Percentiles rank a stretch among this genome's conserved stretches.
These are phyloP conservation scores for Aureobasidium sp. DNA, from an alignment of 2,329 filamentous ascomycete species.

Conservation along the genomic window DNA sequence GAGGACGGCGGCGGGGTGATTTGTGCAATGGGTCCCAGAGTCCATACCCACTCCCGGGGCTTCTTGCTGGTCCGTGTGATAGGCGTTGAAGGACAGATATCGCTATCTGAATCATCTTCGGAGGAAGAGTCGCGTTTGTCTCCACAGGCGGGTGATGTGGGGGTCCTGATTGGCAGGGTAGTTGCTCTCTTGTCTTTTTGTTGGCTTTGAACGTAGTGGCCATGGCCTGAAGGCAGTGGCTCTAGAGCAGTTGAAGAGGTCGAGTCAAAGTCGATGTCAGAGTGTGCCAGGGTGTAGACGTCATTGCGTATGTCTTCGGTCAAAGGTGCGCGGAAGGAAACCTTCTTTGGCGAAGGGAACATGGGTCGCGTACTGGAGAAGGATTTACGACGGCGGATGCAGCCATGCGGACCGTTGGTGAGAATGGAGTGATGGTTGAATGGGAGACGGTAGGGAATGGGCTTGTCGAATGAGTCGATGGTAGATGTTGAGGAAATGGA, in stretches of 20 bases:
- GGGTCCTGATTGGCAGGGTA: slow-evolving; percentile 17
- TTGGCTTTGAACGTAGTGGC: background rate
- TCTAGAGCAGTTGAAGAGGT: slow-evolving; percentile 28
- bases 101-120: slow-evolving; percentile 37
- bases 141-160: slow-evolving; percentile 28
- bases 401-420: slow-evolving; percentile 37
- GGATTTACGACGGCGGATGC: slow-evolving; percentile 32
- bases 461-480: slow-evolving; percentile 29
- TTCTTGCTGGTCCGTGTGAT: slow-evolving; percentile 48
- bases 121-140: slow-evolving; percentile 44
- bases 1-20: background rate
- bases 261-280: slow-evolving; percentile 43
- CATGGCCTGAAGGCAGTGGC: slow-evolving; percentile 18
- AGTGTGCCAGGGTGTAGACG: slow-evolving; percentile 49
- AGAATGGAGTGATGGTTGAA: slow-evolving; percentile 42
- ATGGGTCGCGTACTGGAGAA: slow-evolving; percentile 34
- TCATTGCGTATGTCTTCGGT: slow-evolving; percentile 54
- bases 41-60: slow-evolving; percentile 52
- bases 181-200: slow-evolving; percentile 8
- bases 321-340: slow-evolving; percentile 49
- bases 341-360: slow-evolving; percentile 52
- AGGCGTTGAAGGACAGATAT: slow-evolving; percentile 46
- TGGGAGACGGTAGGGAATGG: slow-evolving; percentile 40
- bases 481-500: slow-evolving; percentile 31
- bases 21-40: slow-evolving; percentile 37